Evolutionary conservation across 2,329 filamentous ascomycete genomes (phyloP).

Genomic region (Penicillium sp.): DNA sequence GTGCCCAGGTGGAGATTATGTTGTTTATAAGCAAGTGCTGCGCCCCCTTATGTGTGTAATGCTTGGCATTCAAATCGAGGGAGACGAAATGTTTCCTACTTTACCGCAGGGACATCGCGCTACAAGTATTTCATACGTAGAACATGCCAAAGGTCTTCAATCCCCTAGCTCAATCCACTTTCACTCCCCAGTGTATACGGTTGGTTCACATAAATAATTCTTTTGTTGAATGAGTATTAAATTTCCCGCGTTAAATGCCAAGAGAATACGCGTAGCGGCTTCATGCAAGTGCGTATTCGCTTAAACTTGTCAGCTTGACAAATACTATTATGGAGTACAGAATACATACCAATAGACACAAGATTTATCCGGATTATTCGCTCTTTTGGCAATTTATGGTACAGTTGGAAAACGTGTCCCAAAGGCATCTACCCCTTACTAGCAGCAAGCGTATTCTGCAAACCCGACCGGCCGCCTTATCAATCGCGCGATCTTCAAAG

Average conservation of each 20-base stretch:
- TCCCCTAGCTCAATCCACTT: no score
- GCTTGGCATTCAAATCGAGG: background rate
- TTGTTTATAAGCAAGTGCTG: background rate
- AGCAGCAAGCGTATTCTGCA: background rate
- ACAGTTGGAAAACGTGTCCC: background rate
- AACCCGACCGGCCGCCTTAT: background rate
- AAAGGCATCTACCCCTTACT: background rate
- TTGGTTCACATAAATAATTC: no score
- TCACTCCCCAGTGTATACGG: no score
- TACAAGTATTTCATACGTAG: background rate
- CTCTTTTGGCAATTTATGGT: background rate
- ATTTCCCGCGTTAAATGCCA: background rate
- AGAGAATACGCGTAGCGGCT: background rate
- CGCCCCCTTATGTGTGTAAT: background rate
- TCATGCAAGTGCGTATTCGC: constrained; percentile 6
- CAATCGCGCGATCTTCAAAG: background rate
- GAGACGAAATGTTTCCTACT: no score
- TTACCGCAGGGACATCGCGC: no score
- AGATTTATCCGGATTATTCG: background rate
- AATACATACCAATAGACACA: background rate
- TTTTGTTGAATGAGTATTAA: background rate
- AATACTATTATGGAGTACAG: background rate
- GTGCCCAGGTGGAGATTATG: no score
- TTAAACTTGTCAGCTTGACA: background rate
- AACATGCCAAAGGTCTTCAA: background rate